Evolutionary conservation across 1,284 basidiomycete genomes (phyloP).

Genomic region (Cryptococcus jaspeensis): DNA sequence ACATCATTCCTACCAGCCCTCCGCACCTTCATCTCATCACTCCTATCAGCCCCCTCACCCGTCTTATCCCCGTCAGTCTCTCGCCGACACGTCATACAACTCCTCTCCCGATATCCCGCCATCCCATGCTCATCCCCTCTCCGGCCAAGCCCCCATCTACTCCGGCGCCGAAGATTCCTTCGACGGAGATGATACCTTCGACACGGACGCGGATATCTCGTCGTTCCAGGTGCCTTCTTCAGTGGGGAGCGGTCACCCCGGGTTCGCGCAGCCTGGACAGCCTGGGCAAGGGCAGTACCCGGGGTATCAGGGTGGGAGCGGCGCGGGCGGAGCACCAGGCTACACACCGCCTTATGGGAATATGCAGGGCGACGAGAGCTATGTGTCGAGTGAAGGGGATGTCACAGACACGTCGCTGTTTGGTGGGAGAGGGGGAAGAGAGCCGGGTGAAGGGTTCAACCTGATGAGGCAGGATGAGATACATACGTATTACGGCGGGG

Average conservation of each 20-base stretch:
- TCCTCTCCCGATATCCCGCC: neutral
- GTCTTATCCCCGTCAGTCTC: neutral
- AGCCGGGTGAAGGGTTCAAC: conserved; percentile 18
- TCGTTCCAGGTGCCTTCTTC: conserved; percentile 1
- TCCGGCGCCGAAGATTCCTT: neutral
- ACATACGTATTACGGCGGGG: conserved; percentile 47
- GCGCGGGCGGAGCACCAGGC: neutral
- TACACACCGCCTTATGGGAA: neutral
- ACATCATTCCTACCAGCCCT: neutral
- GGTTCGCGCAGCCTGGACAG: neutral
- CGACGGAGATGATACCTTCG: conserved; percentile 4
- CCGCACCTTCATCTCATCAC: neutral
- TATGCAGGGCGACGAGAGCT: neutral
- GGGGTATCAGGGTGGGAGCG: neutral
- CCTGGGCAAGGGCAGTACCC: neutral
- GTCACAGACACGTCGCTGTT: neutral
- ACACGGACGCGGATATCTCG: conserved; percentile 1
- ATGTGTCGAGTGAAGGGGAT: conserved; percentile 1
- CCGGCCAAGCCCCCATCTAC: neutral
- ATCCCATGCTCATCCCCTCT: neutral
- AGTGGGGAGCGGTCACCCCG: neutral
- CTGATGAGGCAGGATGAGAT: conserved; percentile 50
- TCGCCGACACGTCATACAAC: neutral
- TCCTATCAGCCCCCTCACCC: conserved; percentile 5
- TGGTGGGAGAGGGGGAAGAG: conserved; percentile 3